A percentile compares a stretch with the other conserved stretches of the same genome.
Evolutionary conservation across 2,329 filamentous ascomycete genomes (phyloP).

Genomic region (Cladosporium halotolerans): DNA sequence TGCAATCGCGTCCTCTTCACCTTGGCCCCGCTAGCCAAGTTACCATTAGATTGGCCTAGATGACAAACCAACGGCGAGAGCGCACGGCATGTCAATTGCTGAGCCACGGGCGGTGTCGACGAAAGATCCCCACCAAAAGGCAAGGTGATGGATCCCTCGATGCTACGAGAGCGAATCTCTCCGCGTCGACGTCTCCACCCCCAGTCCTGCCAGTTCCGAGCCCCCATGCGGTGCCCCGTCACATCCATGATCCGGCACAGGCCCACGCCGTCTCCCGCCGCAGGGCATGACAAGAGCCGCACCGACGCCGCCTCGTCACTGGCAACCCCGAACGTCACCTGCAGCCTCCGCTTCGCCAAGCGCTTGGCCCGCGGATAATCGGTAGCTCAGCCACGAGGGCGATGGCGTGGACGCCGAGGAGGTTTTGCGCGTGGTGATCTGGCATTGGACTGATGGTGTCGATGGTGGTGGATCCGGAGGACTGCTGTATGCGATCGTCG

Average conservation of each 20-base stretch:
- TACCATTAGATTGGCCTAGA: background rate
- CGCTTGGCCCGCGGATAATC: no score
- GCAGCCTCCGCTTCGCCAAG: no score
- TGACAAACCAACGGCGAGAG: background rate
- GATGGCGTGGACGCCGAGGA: no score
- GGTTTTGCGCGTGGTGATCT: no score
- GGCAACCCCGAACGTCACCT: background rate
- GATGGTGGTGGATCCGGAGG: no score
- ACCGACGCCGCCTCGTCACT: constrained; percentile 3
- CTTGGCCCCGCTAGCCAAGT: background rate
- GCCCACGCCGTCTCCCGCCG: no score
- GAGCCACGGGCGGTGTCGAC: background rate
- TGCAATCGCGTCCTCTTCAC: constrained; percentile 3
- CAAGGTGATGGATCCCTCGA: background rate
- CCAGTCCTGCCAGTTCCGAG: background rate
- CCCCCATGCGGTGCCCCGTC: background rate
- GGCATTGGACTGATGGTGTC: no score
- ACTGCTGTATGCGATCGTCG: no score
- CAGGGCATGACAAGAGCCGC: background rate
- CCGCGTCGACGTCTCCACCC: background rate
- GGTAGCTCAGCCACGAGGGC: no score
- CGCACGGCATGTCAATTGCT: background rate
- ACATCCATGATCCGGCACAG: background rate
- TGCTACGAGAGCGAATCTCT: background rate
- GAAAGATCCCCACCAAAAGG: background rate